phyloP scores from a whole-genome alignment of 2,329 filamentous ascomycete species.

The Fusarium longipes region DNA sequence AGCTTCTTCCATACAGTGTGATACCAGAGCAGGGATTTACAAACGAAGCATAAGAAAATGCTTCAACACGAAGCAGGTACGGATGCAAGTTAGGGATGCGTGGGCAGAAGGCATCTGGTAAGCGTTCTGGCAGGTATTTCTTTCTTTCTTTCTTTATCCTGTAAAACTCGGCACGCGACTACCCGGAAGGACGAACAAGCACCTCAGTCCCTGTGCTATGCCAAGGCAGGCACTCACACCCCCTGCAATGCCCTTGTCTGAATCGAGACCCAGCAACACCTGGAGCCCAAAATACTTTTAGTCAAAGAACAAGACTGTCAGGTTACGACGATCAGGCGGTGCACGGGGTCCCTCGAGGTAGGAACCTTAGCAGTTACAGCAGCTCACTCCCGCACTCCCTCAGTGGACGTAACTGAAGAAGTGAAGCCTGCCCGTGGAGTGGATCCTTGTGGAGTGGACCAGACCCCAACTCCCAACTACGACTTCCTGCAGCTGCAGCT shows the following conservation, averaged over 20 bases:
- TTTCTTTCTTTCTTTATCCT: background rate
- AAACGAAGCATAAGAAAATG: constrained; percentile 2
- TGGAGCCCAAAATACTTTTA: constrained; percentile 13
- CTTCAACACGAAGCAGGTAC: constrained; percentile 7
- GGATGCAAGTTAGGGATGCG: background rate
- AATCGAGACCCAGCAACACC: constrained; percentile 17
- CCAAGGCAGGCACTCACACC: background rate
- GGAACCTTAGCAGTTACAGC: no score
- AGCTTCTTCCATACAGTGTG: constrained; percentile 20
- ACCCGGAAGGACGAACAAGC: constrained; percentile 13
- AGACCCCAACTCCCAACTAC: constrained; percentile 8
- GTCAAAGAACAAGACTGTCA: constrained; percentile 11
- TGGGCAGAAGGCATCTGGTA: background rate
- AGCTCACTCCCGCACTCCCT: constrained; percentile 14
- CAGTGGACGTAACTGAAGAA: constrained; percentile 4
- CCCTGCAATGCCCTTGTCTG: constrained; percentile 7
- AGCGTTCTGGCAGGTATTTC: background rate
- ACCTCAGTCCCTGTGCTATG: background rate
- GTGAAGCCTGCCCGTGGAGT: background rate
- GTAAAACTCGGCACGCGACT: background rate
- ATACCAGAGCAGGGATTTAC: background rate
- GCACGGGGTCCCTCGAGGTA: constrained; percentile 30
- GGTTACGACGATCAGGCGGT: constrained; percentile 31
- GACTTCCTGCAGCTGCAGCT: background rate
- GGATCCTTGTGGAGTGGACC: background rate